These are phyloP conservation scores for Bipolaris gigantea DNA, from an alignment of 2,329 filamentous ascomycete species.

Conservation along the genomic window DNA sequence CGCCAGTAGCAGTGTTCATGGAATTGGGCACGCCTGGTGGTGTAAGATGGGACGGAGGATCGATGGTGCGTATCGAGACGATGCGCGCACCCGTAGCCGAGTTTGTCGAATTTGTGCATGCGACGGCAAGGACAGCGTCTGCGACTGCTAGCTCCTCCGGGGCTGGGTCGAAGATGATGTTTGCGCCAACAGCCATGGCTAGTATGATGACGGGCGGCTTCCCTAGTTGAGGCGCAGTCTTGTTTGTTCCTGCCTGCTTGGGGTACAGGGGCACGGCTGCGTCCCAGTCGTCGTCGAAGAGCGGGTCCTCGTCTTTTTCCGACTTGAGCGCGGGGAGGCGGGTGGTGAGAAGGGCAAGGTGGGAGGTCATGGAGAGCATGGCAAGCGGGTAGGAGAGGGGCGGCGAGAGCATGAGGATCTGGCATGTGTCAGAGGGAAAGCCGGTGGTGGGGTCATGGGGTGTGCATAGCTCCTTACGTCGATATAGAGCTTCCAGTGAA, in stretches of 20 bases:
- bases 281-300: conserved; percentile 98
- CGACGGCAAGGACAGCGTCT: conserved; percentile 84
- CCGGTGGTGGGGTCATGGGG: background rate
- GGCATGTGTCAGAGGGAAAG: conserved; percentile 8
- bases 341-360: conserved; percentile 88
- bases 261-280: conserved; percentile 77
- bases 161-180: conserved; percentile 91
- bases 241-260: conserved; percentile 40
- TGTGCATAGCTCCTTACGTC: conserved; percentile 64
- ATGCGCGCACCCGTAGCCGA: conserved; percentile 38
- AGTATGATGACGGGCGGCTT: conserved; percentile 87
- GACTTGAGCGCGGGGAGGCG: conserved; percentile 83
- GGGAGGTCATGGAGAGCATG: conserved; percentile 86
- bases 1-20: conserved; percentile 51
- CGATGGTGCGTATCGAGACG: conserved; percentile 53
- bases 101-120: conserved; percentile 57
- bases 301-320: conserved; percentile 89
- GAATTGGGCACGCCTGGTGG: conserved; percentile 52
- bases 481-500: conserved; percentile 95
- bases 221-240: conserved; percentile 29
- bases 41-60: conserved; percentile 54
- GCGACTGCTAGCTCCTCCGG: conserved; percentile 92
- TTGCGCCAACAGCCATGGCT: conserved; percentile 81
- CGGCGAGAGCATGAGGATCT: conserved; percentile 92
- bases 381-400: conserved; percentile 91